Base-by-base conservation (phyloP, 306 rosid genomes). In the Styphnolobium japonicum region DNA sequence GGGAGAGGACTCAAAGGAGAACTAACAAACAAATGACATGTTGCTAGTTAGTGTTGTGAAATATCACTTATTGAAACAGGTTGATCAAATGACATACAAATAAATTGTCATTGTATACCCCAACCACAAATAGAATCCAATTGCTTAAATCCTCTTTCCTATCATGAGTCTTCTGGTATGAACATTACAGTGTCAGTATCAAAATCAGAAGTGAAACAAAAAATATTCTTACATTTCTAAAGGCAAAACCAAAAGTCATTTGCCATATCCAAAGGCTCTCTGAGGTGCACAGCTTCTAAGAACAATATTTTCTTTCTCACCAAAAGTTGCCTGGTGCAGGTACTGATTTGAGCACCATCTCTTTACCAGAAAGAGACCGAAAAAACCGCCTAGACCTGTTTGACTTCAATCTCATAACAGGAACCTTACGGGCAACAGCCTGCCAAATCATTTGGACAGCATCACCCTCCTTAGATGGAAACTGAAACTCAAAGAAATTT, bases 391-490 rank as follows among this genome's bases (percentile, higher is more conserved):
- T 85, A 37, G 89, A 88, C 82, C 85, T 86, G 77, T 93, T 86
- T 23, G 71, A 31, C 81, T 89, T 89, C 84, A 86, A 34, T 46
- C 80, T 85, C 45, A 93, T 74, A 21, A 80, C 81, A 2, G 97
- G 97, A 73, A 85, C 91, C 63, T 83, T 89, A 14, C 98, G 90
- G 0, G 88, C 83, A 51, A 93, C 83, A 8, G 98, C 98, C 33
- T 87, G 92, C 98, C 98, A 93, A 65, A 93, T 89, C 98, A 93
- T 93, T 49, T 93, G 93, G 5, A 91, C 92, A 31, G 98, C 98
- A 25, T 91, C 98, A 19, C 75, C 82, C 63, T 91, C 89, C 79
- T 73, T 80, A 1, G 98, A 93, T 0, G 97, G 98, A 49, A 67
- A 93, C 87, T 81, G 92, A 84, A 88, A 93, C 84, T 93, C 97